Evolutionary conservation across 202 grass and related monocot genomes (phyloP), one percentile per base, ranked within the genome.

Genomic region (Bolboschoenoplectus hybrid): DNA sequence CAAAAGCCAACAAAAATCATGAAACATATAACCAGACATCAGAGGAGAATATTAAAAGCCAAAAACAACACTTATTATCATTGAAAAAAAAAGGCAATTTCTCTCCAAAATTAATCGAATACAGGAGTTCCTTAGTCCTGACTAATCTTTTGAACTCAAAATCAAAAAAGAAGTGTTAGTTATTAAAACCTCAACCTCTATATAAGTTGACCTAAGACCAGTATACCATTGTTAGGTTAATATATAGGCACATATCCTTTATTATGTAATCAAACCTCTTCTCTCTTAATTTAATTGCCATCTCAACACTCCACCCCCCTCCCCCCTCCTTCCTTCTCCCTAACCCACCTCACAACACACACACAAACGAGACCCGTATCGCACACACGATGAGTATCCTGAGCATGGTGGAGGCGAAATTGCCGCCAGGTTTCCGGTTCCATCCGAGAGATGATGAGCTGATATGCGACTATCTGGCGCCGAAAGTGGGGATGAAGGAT

Each of bases 371-470:
- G 3, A 68, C 19, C 81, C 38, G 52, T 8, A 40, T 5, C 40
- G 20, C 19, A 17, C 17, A 16, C 11, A 67, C 6, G 78, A 97
- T 92, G 93, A 94, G 97, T 84, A 85, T 97, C 87, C 65, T 99
- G 85, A 99, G 93, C 90, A 91, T 94, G 97, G 92, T 99, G 89
- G 97, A 99, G 92, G 80, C 88, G 38, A 90, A 93, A 80, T 87
- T 99, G 83, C 92, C 97, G 8, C 93, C 97, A 9, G 93, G 97
- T n/a, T 99, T 99, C 87, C 75, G 97, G 85, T 99, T 99, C 90
- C 92, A 99, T 82, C 97, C 97, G 4, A 91, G 89, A 85, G 97
- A 99, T 13, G 97, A 99, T 38, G 97, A 99, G 78, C 88, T 99
- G 86, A 85, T 99, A 88, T 99, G 97, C 69, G 97, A 99, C 62